Evolutionary conservation across 1,139 yeast species (phyloP).

Genomic region (Pichia inconspicua): DNA sequence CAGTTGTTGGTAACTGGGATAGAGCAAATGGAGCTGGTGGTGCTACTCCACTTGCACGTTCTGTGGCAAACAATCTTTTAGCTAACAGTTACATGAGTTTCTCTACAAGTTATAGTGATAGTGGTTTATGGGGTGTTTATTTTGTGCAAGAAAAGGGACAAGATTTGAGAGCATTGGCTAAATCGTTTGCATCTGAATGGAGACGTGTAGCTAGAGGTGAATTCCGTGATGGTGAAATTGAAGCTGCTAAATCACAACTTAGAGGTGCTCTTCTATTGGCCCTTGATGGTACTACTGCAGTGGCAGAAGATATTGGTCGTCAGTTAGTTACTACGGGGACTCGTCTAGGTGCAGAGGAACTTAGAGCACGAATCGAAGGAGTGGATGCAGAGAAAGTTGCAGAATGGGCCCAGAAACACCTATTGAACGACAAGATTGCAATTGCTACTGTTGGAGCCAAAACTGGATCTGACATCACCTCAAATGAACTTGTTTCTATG

Average conservation of each 20-base stretch:
- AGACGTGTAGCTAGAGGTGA: conserved; percentile 67
- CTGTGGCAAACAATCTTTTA: conserved; percentile 37
- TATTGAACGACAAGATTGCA: conserved; percentile 66
- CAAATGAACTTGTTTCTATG: background rate
- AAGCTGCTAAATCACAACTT: conserved; percentile 87
- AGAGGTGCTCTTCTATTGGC: conserved; percentile 87
- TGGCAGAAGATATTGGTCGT: conserved; percentile 97
- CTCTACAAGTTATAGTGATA: conserved; percentile 93
- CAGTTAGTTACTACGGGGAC: conserved; percentile 93
- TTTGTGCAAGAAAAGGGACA: conserved; percentile 72
- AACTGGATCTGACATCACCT: conserved; percentile 17
- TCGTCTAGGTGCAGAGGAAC: conserved; percentile 86
- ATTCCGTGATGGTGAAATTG: conserved; percentile 80
- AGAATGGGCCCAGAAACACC: conserved; percentile 53
- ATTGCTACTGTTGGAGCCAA: conserved; percentile 87
- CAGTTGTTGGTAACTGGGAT: conserved; percentile 96
- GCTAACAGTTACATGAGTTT: conserved; percentile 81
- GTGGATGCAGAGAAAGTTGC: conserved; percentile 76
- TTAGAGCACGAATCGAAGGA: conserved; percentile 72
- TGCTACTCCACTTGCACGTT: conserved; percentile 64
- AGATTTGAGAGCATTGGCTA: conserved; percentile 57
- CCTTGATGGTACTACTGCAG: conserved; percentile 89
- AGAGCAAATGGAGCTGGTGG: conserved; percentile 77
- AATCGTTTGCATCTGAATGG: conserved; percentile 84
- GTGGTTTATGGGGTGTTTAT: conserved; percentile 96